Conservation (phyloP, 108 stramenopile species). For the Stephanodiscus minutulus region DNA sequence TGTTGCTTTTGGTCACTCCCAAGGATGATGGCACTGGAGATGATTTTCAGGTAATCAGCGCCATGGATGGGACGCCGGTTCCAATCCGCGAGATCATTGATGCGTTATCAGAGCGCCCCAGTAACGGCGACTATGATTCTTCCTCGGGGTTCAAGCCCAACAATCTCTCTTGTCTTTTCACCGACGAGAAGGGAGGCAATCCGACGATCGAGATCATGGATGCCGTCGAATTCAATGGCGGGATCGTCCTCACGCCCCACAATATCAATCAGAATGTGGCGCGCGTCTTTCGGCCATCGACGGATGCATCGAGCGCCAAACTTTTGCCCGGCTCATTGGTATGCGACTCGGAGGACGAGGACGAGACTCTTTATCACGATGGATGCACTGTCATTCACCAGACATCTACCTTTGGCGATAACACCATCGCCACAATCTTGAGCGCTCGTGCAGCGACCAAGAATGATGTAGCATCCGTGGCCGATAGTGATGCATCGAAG, state of each 20-base stretch:
- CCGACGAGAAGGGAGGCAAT: constrained; percentile 7
- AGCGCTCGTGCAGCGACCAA: constrained; percentile 4
- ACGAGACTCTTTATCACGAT: constrained; percentile 41
- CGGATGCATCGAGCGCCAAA: constrained; percentile 24
- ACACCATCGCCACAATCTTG: constrained; percentile 33
- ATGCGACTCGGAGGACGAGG: constrained; percentile 43
- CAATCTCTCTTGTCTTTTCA: constrained; percentile 36
- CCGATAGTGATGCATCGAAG: neutral
- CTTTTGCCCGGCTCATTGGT: constrained; percentile 26
- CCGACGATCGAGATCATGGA: constrained; percentile 29
- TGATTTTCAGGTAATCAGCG: constrained; percentile 12
- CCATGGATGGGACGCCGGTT: constrained; percentile 18
- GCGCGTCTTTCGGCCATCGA: constrained; percentile 33
- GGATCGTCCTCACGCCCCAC: constrained; percentile 32
- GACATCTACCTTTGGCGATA: constrained; percentile 31
- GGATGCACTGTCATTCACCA: constrained; percentile 37
- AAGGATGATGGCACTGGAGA: constrained; percentile 26
- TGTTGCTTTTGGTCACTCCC: constrained; percentile 10
- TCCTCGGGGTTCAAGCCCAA: constrained; percentile 29
- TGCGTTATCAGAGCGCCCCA: neutral
- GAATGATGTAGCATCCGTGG: neutral
- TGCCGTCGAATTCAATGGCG: constrained; percentile 26
- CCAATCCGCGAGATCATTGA: constrained; percentile 24
- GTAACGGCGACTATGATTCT: neutral
- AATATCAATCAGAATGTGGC: constrained; percentile 22